phyloP scores from a whole-genome alignment of 106 monocot species.

The Dendrobium nobile region DNA sequence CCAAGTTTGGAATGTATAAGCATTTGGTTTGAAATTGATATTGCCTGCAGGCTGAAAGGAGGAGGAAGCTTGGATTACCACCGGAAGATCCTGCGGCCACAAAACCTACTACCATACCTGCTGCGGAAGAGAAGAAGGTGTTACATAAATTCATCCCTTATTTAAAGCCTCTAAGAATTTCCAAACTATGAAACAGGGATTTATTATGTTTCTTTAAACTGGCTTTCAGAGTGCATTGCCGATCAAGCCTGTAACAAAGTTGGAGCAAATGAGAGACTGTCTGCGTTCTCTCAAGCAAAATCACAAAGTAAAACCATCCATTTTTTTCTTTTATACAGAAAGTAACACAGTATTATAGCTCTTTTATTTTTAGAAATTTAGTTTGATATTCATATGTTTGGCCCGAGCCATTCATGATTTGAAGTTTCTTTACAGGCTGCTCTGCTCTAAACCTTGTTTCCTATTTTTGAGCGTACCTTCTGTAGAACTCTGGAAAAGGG shows the following conservation, averaged over 20 bases:
- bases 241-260: slow-evolving; percentile 73
- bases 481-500: no score
- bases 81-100: slow-evolving; percentile 63
- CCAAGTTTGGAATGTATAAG: neutral
- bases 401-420: no score
- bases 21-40: neutral
- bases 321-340: neutral
- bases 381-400: no score
- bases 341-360: neutral
- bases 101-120: slow-evolving; percentile 39
- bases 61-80: slow-evolving; percentile 83
- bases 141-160: neutral
- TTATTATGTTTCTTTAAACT: neutral
- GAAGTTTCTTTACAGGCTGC: no score
- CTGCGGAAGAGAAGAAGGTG: slow-evolving; percentile 66
- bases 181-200: neutral
- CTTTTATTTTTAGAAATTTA: no score
- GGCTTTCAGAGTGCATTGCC: slow-evolving; percentile 58
- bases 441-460: no score
- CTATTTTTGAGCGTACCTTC: no score
- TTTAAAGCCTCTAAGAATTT: neutral
- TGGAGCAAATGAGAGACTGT: slow-evolving; percentile 89
- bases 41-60: slow-evolving; percentile 70
- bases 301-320: slow-evolving; percentile 43
- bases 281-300: slow-evolving; percentile 79